These are phyloP conservation scores for Akebia trifoliata DNA, from an alignment of 164 flowering plant species.

Conservation along the genomic window DNA sequence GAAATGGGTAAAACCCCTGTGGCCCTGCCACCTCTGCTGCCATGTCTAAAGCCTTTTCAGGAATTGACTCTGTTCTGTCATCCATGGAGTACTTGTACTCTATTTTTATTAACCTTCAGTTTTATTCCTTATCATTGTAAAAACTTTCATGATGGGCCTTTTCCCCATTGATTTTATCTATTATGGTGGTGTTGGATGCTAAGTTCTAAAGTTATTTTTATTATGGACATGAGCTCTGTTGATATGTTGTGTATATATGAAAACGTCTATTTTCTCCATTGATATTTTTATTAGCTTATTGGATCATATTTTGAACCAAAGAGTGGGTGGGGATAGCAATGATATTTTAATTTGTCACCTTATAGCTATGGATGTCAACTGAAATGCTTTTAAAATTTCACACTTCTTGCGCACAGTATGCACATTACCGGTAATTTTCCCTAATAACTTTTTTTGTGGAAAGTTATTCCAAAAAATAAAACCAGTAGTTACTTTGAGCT, in stretches of 20 bases:
- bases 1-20: not conserved
- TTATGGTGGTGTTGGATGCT: too few species aligned
- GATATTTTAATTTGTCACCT: not conserved
- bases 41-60: not conserved
- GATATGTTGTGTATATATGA: too few species aligned
- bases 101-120: not conserved
- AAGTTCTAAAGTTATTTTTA: too few species aligned
- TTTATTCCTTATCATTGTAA: too few species aligned
- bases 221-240: too few species aligned
- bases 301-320: not conserved
- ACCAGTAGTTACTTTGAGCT: too few species aligned
- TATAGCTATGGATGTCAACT: not conserved
- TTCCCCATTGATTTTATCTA: too few species aligned
- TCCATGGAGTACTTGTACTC: not conserved
- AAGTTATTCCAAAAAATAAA: too few species aligned
- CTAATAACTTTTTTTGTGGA: too few species aligned
- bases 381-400: not conserved
- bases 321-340: not conserved
- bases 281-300: too few species aligned
- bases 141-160: too few species aligned
- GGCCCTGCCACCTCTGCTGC: not conserved
- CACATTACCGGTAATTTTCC: not conserved
- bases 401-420: not conserved
- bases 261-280: too few species aligned
- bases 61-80: not conserved